Base-by-base conservation (phyloP, 208 protist genomes). In the Trypanosoma vivax region DNA sequence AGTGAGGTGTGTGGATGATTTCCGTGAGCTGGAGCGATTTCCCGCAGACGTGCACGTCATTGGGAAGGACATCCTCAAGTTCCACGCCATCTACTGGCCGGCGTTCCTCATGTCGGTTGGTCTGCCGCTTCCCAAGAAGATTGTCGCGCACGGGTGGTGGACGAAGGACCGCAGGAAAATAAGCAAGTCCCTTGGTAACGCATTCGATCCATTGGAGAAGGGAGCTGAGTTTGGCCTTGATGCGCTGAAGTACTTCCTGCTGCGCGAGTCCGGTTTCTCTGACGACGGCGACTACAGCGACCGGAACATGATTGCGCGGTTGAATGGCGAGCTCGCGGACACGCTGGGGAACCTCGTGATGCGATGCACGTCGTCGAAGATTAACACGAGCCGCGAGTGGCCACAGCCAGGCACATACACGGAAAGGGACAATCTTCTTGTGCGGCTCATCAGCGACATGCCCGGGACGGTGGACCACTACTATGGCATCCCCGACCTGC, bases 51-150 rank as follows among this genome's bases (percentile, higher is more conserved):
- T 83, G 49, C 95, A 98, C 65, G 69, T 98, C 0, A 85, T 99
- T 21, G 98, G 98, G 14, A 99, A 99, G 73, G 98, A 99, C 68
- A 99, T 99, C 59, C 60, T 99, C 16, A 94, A 97, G 60, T 99
- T 99, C 69, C 98, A 99, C 70, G 79, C 89, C 34, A 88, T 99
- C 49, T 99, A 99, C 70, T 99, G 98, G 98, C 98, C 97, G 1
- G 92, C 96, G 5, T 99, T 99, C 48, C 70, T 99, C 28, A 76
- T 99, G 52, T 95, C 90, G 11, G 90, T 92, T 0, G 96, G 83
- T 13, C 63, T 99, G 28, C 77, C 73, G n/a, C 70, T 95, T 19
- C 97, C 97, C 5, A 79, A 92, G 60, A 53, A 67, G 30, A 54
- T 99, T 11, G 65, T 98, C 28, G 81, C 90, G 13, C 97, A 99